Evolutionary conservation across 495 filamentous ascomycete species (phyloP), one percentile per base, ranked within the genome.

Genomic region (Penicillium arizonense): DNA sequence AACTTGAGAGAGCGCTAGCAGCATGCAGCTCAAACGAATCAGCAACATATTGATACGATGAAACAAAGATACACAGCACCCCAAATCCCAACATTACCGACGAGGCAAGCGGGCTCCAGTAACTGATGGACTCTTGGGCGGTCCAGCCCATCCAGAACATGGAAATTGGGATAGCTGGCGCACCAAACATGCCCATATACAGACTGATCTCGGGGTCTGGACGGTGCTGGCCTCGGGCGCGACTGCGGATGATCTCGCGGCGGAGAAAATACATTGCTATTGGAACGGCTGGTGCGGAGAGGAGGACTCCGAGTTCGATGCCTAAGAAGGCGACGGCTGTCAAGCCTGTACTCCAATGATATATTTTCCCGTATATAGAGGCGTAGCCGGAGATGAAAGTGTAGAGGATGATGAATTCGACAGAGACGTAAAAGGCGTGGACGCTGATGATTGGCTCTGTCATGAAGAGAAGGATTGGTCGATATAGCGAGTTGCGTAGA

Each of bases 91-190:
- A 78, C 0, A 80, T 50, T 1, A 74, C 72, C 13, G 64, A 67
- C 0, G 72, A 70, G 0, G 52, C 52, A 0, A 81, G 63, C 3
- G 70, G 72, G 18, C 70, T 72, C 76, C 79, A 82, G 43, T 71
- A 67, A 0, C 75, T 76, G 34, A 85, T 77, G 4, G 39, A 54
- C 0, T 63, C 53, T 37, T 74, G 69, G 42, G 69, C 67, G 1
- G 72, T 77, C 80, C 81, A 80, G 2, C 74, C 82, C 66, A 85
- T 76, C 81, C 82, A 85, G 59, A 84, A 82, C 3, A 85, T 58
- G n/a, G 62, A 64, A 32, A 79, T 65, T 0, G 83, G 77, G 7
- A 87, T 64, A 0, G 73, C 57, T 0, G 77, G 73, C 0, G 76
- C 77, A 0, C 75, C 79, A 16, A 83, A 64, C 63, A 86, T 82